Conservation (phyloP, 148 eudicot species). For the Dianthus caryophyllus region DNA sequence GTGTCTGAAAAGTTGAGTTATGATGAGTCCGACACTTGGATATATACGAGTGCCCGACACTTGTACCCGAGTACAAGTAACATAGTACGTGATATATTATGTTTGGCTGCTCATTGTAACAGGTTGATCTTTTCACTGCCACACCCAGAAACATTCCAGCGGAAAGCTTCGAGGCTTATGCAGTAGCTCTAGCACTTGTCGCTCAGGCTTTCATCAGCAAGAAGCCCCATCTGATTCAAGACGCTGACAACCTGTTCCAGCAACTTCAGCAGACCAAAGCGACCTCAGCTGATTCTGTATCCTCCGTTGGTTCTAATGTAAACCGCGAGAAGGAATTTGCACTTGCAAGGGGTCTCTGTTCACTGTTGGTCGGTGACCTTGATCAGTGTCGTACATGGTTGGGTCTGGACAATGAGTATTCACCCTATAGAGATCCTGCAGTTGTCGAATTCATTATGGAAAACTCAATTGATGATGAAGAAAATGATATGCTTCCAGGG, state of each 20-base stretch:
- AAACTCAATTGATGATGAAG: conserved; percentile 66
- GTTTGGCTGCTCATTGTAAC: conserved; percentile 12
- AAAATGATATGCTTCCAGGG: conserved; percentile 77
- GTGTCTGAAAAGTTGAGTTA: too few relatives aligned
- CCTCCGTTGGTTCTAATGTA: conserved; percentile 35
- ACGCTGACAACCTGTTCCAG: conserved; percentile 86
- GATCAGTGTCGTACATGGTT: conserved; percentile 90
- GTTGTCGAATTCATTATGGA: conserved; percentile 70
- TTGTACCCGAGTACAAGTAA: too few relatives aligned
- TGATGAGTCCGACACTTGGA: too few relatives aligned
- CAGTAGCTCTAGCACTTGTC: conserved; percentile 93
- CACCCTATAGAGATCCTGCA: conserved; percentile 75
- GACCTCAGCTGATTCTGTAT: conserved; percentile 41
- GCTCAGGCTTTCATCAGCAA: conserved; percentile 82
- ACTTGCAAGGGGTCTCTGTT: conserved; percentile 91
- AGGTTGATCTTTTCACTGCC: conserved; percentile 87
- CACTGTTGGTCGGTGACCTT: conserved; percentile 93
- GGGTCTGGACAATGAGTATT: conserved; percentile 72
- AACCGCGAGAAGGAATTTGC: conserved; percentile 79
- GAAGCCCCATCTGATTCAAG: conserved; percentile 84
- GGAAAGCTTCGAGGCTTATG: conserved; percentile 90
- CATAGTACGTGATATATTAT: not conserved
- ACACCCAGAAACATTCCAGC: conserved; percentile 92
- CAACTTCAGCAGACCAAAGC: conserved; percentile 88
- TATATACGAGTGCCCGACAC: too few relatives aligned